These are phyloP conservation scores for Carpinus fangiana DNA, from an alignment of 306 rosid species.

Conservation along the genomic window DNA sequence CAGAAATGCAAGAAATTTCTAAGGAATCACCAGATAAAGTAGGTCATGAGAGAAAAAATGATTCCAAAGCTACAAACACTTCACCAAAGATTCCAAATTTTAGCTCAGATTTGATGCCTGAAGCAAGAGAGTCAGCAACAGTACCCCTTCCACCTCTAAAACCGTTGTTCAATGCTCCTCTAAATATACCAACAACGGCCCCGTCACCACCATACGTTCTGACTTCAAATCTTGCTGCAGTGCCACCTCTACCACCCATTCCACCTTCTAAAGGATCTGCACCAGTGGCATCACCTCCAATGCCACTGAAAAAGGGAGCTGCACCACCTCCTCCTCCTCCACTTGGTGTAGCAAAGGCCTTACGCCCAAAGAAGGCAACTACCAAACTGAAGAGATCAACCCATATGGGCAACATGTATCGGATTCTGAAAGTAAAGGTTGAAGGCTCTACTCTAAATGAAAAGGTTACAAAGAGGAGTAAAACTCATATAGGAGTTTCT, in stretches of 20 bases:
- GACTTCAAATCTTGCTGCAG: neutral
- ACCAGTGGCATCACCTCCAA: constrained; percentile 2
- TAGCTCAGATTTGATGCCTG: neutral
- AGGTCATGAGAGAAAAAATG: constrained; percentile 8
- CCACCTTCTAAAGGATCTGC: constrained; percentile 10
- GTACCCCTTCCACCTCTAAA: constrained; percentile 8
- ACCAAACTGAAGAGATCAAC: constrained; percentile 43
- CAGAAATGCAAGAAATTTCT: neutral
- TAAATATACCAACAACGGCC: neutral
- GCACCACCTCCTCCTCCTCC: constrained; percentile 40
- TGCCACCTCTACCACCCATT: neutral
- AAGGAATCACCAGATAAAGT: neutral
- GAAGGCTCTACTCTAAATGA: constrained; percentile 35
- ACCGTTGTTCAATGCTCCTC: neutral
- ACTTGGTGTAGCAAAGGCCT: constrained; percentile 5
- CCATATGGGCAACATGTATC: constrained; percentile 42
- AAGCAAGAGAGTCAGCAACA: neutral
- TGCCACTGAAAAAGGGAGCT: neutral
- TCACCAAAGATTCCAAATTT: neutral
- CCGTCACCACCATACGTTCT: neutral
- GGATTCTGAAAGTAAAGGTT: constrained; percentile 34
- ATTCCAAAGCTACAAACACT: neutral
- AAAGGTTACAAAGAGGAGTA: constrained; percentile 4
- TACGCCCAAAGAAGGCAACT: constrained; percentile 32
- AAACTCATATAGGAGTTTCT: constrained; percentile 9